phyloP scores from a whole-genome alignment of 768 basidiomycete species.

The Collybia sordida region DNA sequence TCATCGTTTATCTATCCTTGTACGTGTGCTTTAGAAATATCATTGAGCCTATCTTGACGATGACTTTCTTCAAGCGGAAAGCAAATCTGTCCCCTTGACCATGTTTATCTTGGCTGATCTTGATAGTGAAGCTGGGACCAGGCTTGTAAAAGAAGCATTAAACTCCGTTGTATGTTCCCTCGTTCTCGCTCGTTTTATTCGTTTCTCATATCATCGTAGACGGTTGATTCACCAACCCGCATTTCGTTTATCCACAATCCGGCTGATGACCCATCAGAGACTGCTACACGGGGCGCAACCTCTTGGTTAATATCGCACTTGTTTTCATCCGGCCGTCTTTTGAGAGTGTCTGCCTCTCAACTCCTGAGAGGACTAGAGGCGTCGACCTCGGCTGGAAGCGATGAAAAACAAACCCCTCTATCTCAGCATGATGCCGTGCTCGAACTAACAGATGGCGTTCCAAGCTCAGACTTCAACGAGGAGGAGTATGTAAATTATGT shows the following conservation, averaged over 20 bases:
- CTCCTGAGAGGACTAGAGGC: slow-evolving; percentile 41
- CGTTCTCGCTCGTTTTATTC: background rate
- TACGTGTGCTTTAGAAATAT: slow-evolving; percentile 17
- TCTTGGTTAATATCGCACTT: slow-evolving; percentile 55
- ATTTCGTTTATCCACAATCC: slow-evolving; percentile 83
- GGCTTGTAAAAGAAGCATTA: slow-evolving; percentile 66
- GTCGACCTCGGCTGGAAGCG: slow-evolving; percentile 9
- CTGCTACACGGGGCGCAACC: slow-evolving; percentile 18
- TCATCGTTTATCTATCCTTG: slow-evolving; percentile 65
- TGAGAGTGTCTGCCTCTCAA: slow-evolving; percentile 33
- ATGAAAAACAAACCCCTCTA: slow-evolving; percentile 39
- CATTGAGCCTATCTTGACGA: background rate
- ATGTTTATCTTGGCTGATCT: slow-evolving; percentile 77
- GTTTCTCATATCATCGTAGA: slow-evolving; percentile 29
- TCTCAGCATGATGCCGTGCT: slow-evolving; percentile 26
- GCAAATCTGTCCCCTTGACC: slow-evolving; percentile 40
- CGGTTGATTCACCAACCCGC: slow-evolving; percentile 47
- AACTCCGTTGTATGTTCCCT: slow-evolving; percentile 53
- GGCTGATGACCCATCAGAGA: slow-evolving; percentile 14
- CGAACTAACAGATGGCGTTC: slow-evolving; percentile 32
- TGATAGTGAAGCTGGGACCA: slow-evolving; percentile 57
- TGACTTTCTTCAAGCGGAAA: slow-evolving; percentile 21
- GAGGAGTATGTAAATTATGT: slow-evolving; percentile 42
- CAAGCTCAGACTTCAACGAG: slow-evolving; percentile 29
- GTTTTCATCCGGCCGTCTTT: slow-evolving; percentile 37